phyloP scores from a whole-genome alignment of 345 rosid genomes.

The Luvunga scandens region DNA sequence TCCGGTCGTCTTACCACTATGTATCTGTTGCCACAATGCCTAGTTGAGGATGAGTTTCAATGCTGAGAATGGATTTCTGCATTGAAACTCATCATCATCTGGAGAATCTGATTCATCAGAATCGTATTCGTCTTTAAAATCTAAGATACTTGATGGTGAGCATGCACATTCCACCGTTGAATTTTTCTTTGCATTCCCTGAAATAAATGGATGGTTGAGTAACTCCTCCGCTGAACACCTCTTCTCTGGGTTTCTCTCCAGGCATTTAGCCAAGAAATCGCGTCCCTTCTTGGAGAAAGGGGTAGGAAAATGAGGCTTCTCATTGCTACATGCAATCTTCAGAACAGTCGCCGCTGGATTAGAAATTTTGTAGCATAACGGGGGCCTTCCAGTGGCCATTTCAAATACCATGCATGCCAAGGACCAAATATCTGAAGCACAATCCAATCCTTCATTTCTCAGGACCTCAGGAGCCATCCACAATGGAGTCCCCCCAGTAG shows the following conservation, averaged over 20 bases:
- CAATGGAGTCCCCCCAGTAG: conserved; percentile 30
- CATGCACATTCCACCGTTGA: neutral
- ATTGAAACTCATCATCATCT: neutral
- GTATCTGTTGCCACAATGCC: neutral
- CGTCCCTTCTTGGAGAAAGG: conserved; percentile 19
- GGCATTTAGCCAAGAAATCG: conserved; percentile 34
- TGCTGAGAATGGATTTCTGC: conserved; percentile 23
- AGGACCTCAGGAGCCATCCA: conserved; percentile 50
- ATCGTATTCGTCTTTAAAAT: conserved; percentile 5
- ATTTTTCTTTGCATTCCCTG: neutral
- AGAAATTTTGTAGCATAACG: conserved; percentile 8
- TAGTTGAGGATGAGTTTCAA: conserved; percentile 21
- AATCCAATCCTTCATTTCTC: conserved; percentile 25
- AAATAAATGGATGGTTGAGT: conserved; percentile 16
- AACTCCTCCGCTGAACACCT: conserved; percentile 26
- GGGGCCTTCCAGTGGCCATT: conserved; percentile 43
- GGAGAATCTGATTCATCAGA: conserved; percentile 7
- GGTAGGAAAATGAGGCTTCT: conserved; percentile 27
- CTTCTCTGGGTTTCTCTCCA: conserved; percentile 22
- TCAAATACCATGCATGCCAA: conserved; percentile 39
- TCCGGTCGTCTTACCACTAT: neutral
- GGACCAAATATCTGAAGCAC: conserved; percentile 43
- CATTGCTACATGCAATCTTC: conserved; percentile 31
- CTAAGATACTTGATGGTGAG: conserved; percentile 18
- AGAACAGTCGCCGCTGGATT: conserved; percentile 24